Percentiles rank a stretch among this genome's conserved stretches.
Evolutionary conservation across 2,329 filamentous ascomycete genomes (phyloP).

Genomic region (Aspergillus oerlinghausenensis): DNA sequence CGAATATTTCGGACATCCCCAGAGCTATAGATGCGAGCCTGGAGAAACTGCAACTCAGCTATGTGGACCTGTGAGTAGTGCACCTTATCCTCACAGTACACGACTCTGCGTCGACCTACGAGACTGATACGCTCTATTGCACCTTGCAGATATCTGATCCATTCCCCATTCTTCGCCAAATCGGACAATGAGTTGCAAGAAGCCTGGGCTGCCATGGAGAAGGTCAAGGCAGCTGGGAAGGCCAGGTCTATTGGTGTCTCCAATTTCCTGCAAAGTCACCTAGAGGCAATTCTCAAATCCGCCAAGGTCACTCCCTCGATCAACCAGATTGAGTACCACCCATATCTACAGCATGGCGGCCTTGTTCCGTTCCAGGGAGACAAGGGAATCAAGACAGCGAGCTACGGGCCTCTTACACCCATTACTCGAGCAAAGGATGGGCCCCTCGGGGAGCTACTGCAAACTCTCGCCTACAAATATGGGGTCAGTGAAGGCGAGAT

Average conservation of each 20-base stretch:
- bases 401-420: slow-evolving; percentile 45
- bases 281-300: slow-evolving; percentile 48
- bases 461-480: slow-evolving; percentile 56
- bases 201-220: slow-evolving; percentile 59
- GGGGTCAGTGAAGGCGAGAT: slow-evolving; percentile 55
- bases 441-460: slow-evolving; percentile 51
- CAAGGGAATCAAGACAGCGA: slow-evolving; percentile 39
- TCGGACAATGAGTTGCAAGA: slow-evolving; percentile 52
- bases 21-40: slow-evolving; percentile 52
- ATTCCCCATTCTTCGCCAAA: slow-evolving; percentile 55
- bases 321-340: slow-evolving; percentile 38
- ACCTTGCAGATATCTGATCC: slow-evolving; percentile 53
- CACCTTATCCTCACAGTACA: neutral
- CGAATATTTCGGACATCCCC: slow-evolving; percentile 52
- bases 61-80: slow-evolving; percentile 55
- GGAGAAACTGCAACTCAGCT: slow-evolving; percentile 56
- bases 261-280: slow-evolving; percentile 53
- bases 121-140: neutral
- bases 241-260: slow-evolving; percentile 60
- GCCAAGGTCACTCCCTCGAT: slow-evolving; percentile 38
- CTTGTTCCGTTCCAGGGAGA: slow-evolving; percentile 38
- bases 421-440: slow-evolving; percentile 52
- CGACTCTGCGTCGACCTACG: neutral
- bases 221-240: slow-evolving; percentile 53
- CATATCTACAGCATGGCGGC: slow-evolving; percentile 44